Evolutionary conservation across 345 rosid genomes (phyloP), one percentile per base, ranked within the genome.

Genomic region (Hirschfeldia incana): DNA sequence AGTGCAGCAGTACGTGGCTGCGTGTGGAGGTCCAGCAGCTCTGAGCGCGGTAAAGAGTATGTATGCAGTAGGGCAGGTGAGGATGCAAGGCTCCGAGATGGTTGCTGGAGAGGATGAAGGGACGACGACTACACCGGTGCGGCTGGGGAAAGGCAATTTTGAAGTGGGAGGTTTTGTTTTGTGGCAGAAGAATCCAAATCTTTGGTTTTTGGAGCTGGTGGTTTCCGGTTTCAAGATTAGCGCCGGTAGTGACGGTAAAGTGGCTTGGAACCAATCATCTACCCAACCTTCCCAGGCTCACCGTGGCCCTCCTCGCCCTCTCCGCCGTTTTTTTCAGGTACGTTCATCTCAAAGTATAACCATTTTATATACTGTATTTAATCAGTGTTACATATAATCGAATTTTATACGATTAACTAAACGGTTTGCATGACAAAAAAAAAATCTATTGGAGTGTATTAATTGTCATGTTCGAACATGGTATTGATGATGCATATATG

Each of bases 311-410:
- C 91, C 98, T 0, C 87, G 98, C 8, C 98, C 97, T 39, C 80
- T 94, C 53, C 91, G 98, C 15, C 93, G 98, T 4, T 90, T 94
- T 84, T 94, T 93, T 33, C 98, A 94, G 93, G 98, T 92, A 83
- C 39, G 3, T 8, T 10, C 16, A 27, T 39, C 16, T 74, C 9
- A 46, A 28, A 49, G 4, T 32, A 9, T 6, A 62, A 46, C 9
- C 30, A 36, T 29, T 44, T 8, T 13, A 28, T 30, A 10, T 46
- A 21, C 21, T 68, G 13, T 68, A 28, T 12, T 27, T 5, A 42
- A 9, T 37, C 16, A 2, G 5, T 39, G 3, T 9, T 34, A 17
- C 29, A 10, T 21, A 39, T 5, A 6, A 12, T 28, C 16, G 3
- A 60, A 60, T 27, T 27, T 10, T 11, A 27, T 26, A 42, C 3